phyloP scores from a whole-genome alignment of 106 monocot genomes.

The Xerophyta viscosa region DNA sequence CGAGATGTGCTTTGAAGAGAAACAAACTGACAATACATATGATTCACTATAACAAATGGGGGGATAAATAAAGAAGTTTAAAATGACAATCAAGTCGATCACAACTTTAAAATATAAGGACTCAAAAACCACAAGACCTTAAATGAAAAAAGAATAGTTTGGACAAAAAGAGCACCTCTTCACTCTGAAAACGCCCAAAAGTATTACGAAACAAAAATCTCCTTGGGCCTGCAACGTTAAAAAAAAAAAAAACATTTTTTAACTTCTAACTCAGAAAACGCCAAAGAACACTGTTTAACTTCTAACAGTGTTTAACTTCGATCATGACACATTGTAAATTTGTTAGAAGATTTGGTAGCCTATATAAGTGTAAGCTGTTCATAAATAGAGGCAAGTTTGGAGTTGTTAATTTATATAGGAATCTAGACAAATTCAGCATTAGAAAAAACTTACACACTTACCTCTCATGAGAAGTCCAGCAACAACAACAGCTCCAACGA shows the following conservation, averaged over 20 bases:
- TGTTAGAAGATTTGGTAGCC: no score
- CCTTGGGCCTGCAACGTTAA: constrained; percentile 37
- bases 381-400: no score
- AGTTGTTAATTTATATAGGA: not conserved
- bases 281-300: not conserved
- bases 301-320: not conserved
- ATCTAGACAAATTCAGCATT: not conserved
- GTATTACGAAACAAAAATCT: constrained; percentile 52
- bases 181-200: constrained; percentile 46
- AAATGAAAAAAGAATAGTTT: not conserved
- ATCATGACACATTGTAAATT: no score
- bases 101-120: no score
- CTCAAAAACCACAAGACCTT: not conserved
- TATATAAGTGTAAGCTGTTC: no score
- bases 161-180: constrained; percentile 29
- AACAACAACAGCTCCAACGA: constrained; percentile 35
- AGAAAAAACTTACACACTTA: constrained; percentile 5
- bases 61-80: no score
- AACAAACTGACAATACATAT: no score
- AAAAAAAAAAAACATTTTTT: no score
- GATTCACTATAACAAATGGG: no score
- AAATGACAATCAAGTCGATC: no score
- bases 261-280: constrained; percentile 3
- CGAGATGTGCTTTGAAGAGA: no score
- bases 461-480: constrained; percentile 50